These are phyloP conservation scores for Blastobotrys malaysiensis DNA, from an alignment of 1,139 yeast genomes.

Conservation along the genomic window DNA sequence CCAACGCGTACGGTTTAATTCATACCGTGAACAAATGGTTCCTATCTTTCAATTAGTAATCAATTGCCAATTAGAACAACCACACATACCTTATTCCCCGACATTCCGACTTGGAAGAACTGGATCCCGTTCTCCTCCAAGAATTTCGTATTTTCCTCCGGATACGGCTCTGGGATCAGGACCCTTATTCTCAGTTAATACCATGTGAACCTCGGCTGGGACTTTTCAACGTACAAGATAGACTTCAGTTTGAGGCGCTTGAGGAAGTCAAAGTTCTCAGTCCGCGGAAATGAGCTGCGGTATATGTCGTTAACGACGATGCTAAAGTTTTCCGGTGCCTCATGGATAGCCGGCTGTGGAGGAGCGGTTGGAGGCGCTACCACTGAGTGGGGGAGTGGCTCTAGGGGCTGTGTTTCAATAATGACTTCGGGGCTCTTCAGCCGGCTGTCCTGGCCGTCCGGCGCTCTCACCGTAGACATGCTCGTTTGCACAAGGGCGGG, in stretches of 20 bases:
- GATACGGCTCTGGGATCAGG: conserved; percentile 87
- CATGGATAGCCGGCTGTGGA: background rate
- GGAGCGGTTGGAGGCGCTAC: background rate
- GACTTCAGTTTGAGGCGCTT: conserved; percentile 59
- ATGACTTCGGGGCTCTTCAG: background rate
- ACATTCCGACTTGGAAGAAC: conserved; percentile 83
- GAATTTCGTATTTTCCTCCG: conserved; percentile 65
- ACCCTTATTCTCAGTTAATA: conserved; percentile 34
- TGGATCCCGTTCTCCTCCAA: conserved; percentile 54
- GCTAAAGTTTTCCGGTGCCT: conserved; percentile 78
- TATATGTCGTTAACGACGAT: conserved; percentile 76
- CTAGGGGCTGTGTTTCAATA: background rate
- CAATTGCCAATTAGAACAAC: conserved; percentile 56
- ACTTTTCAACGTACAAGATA: conserved; percentile 38
- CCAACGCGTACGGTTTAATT: conserved; percentile 1
- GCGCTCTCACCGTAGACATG: background rate
- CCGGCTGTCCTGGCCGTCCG: background rate
- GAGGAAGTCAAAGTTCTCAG: conserved; percentile 71
- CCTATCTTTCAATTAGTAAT: conserved; percentile 9
- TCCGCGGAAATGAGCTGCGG: conserved; percentile 84
- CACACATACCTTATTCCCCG: conserved; percentile 63
- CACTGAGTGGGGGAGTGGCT: background rate
- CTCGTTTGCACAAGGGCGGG: background rate
- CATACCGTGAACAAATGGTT: conserved; percentile 21
- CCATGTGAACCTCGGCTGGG: background rate